Conservation (phyloP, 345 rosid genomes). For the Murraya paniculata region DNA sequence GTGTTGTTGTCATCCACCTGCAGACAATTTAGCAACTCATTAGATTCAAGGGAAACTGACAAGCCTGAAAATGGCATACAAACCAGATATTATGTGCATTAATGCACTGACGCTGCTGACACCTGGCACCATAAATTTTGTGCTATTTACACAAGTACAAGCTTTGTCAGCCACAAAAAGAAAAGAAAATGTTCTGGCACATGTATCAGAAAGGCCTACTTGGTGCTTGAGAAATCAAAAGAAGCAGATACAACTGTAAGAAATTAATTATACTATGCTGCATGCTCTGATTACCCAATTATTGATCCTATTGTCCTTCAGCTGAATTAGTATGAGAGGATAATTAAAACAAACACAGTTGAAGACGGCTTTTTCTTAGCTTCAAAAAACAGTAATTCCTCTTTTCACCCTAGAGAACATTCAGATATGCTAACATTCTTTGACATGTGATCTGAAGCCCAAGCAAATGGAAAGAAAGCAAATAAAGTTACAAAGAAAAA, state of each 20-base stretch:
- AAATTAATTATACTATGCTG: not conserved
- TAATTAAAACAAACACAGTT: not conserved
- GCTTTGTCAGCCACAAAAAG: not conserved
- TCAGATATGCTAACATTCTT: not conserved
- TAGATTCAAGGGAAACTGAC: not conserved
- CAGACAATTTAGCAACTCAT: not conserved
- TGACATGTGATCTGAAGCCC: not conserved
- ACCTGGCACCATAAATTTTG: not conserved
- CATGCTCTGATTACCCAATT: not conserved
- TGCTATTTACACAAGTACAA: not conserved
- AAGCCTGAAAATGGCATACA: not conserved
- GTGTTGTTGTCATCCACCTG: slow-evolving; percentile 82
- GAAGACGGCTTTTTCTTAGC: not conserved
- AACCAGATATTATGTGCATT: not conserved
- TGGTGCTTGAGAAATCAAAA: not conserved
- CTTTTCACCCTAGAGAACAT: not conserved
- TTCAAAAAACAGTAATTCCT: not conserved
- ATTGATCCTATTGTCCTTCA: not conserved
- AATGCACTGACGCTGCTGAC: not conserved
- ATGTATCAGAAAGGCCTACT: not conserved
- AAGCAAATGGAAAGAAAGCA: not conserved
- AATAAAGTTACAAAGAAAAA: slow-evolving; percentile 2
- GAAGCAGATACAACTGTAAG: not conserved
- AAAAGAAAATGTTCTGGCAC: not conserved
- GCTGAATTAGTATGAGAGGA: not conserved